Conservation (phyloP, 2,329 filamentous ascomycete species). For the Beauveria bassiana region DNA sequence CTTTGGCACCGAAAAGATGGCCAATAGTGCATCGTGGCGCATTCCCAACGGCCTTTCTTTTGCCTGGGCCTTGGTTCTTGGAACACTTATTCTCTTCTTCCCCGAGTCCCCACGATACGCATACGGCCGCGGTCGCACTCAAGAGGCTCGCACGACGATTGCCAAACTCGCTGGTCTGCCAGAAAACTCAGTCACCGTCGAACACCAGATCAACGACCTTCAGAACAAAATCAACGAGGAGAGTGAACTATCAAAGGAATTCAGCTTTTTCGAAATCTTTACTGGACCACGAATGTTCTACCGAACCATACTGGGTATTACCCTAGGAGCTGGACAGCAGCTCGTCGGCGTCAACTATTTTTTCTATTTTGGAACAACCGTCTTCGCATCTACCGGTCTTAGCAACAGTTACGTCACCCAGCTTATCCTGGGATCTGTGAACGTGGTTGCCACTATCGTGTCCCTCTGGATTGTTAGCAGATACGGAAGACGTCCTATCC, state of each 20-base stretch:
- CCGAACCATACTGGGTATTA: constrained; percentile 53
- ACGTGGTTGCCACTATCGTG: constrained; percentile 57
- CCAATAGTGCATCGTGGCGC: constrained; percentile 50
- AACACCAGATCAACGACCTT: constrained; percentile 44
- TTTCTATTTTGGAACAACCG: constrained; percentile 59
- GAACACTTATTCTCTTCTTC: constrained; percentile 41
- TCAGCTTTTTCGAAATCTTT: constrained; percentile 53
- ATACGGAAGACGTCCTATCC: constrained; percentile 53
- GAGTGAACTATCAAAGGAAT: constrained; percentile 34
- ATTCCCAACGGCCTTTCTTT: constrained; percentile 53
- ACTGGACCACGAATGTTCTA: constrained; percentile 60
- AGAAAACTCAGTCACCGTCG: constrained; percentile 31
- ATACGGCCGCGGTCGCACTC: constrained; percentile 37
- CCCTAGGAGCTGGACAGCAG: constrained; percentile 59
- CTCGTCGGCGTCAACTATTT: constrained; percentile 62
- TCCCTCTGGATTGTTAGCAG: constrained; percentile 60
- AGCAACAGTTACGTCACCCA: constrained; percentile 58
- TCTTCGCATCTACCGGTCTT: constrained; percentile 59
- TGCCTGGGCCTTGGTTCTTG: constrained; percentile 46
- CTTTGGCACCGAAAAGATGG: constrained; percentile 45
- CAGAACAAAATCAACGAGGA: constrained; percentile 43
- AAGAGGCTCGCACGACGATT: constrained; percentile 41
- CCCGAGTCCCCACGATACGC: constrained; percentile 48
- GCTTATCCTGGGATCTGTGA: constrained; percentile 60
- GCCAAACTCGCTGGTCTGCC: constrained; percentile 37